Evolutionary conservation across 768 basidiomycete genomes (phyloP), one percentile per base, ranked within the genome.

Genomic region (Boletus insuetus): DNA sequence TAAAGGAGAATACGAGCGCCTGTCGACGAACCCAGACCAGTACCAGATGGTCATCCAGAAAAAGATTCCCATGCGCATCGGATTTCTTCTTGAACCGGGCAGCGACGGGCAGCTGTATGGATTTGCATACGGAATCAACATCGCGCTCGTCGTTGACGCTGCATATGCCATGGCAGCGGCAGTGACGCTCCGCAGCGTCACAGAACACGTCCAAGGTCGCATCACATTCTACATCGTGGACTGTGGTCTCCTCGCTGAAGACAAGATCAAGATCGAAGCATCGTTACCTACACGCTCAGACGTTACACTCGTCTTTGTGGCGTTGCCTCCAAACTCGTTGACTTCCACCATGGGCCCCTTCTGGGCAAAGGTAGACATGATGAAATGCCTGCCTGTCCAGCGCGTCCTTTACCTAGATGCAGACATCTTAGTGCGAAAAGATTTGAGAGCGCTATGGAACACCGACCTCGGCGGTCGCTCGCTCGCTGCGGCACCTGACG

Each of bases 21-120:
- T 84, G 17, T 74, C 76, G 34, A 62, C 64, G 26, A 61, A 64
- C 13, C 61, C 64, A 10, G 56, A 72, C 17, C 67, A 72, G 51
- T 83, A 83, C 59, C 82, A 84, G 64, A 75, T 83, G 58, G 67
- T 82, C n/a, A 55, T 85, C 35, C 73, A 70, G 55, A 85, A 84
- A 69, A 75, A 66, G 13, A 61, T 64, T 6, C 75, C 78, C 9
- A 81, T 82, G 78, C 75, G 79, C 17, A 82, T 84, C 37, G 81
- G 82, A 0, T 83, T 83, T 61, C 57, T 65, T 37, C 63, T 58
- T 24, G 55, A 63, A 54, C 53, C 42, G 3, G 22, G n/a, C 8
- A 46, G 8, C 31, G 51, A 31, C 6, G 49, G 42, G 41, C 46
- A 38, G 22, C 4, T 19, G 22, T 38, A 53, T 29, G 69, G 68